Percentiles rank a stretch among this genome's conserved stretches.
phyloP scores from a whole-genome alignment of 495 filamentous ascomycete species.

The Penicillium cosmopolitanum region DNA sequence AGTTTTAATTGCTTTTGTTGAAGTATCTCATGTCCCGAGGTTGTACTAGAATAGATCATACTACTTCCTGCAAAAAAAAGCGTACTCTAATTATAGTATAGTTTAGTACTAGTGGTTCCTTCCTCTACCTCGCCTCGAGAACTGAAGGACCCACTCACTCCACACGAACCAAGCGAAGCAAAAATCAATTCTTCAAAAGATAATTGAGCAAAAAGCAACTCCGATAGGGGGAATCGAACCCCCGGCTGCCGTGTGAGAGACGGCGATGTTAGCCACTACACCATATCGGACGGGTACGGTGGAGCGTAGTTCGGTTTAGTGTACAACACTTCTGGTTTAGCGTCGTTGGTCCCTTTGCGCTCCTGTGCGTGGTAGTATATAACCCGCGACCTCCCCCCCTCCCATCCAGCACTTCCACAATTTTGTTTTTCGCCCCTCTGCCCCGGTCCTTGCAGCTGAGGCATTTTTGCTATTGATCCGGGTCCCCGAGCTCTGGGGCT shows the following conservation, averaged over 20 bases:
- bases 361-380: slow-evolving; percentile 4
- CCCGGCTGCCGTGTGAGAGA: slow-evolving; percentile 43
- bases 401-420: not conserved
- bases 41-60: too few relatives aligned
- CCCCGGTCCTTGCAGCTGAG: not conserved
- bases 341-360: not conserved
- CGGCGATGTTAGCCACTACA: slow-evolving; percentile 43
- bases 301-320: not conserved
- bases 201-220: slow-evolving; percentile 8
- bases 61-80: too few relatives aligned
- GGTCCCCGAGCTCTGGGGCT: too few relatives aligned
- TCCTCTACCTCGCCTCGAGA: too few relatives aligned
- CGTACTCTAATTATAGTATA: too few relatives aligned
- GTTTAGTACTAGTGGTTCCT: too few relatives aligned
- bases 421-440: not conserved
- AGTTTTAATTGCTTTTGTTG: too few relatives aligned
- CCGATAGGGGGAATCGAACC: slow-evolving; percentile 29
- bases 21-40: too few relatives aligned
- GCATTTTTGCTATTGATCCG: too few relatives aligned
- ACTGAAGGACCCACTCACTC: too few relatives aligned
- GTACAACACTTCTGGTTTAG: not conserved
- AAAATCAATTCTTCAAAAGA: not conserved
- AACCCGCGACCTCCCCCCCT: not conserved
- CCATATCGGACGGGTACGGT: slow-evolving; percentile 33
- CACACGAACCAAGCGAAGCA: too few relatives aligned